Evolutionary conservation across 306 rosid genomes (phyloP), one percentile per base, ranked within the genome.

Genomic region (Aeschynomene evenia): DNA sequence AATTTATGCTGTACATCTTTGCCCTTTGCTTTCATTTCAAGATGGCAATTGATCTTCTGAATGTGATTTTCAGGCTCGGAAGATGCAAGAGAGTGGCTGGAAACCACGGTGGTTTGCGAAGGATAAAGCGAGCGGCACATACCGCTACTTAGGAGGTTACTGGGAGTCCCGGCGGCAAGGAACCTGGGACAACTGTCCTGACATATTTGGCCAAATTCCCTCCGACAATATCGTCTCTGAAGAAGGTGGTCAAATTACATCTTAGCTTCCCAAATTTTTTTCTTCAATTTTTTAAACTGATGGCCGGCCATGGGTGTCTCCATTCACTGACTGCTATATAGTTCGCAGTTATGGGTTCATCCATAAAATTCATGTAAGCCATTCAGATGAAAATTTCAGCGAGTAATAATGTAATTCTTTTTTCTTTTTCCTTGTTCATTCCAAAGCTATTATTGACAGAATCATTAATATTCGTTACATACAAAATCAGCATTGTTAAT

Each of bases 61-160:
- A 74, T 42, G 55, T 18, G 22, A 31, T 81, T n/a, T n/a, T 69
- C 82, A 95, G 99, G 97, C 99, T 26, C 85, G 97, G 72, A 87
- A 83, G 81, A 91, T 95, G 99, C 99, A 95, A 84, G 97, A 95
- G 75, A 79, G 91, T 16, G 99, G 99, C 42, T 95, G 99, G 99
- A 87, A 83, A 79, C 97, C 99, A 4, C 89, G 83, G 68, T 95
- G 99, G 99, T 95, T 95, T 72, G 79, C 85, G 0, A 83, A 75
- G 79, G 97, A 95, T 60, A 86, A 87, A 76, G 91, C 66, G 3
- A 89, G 80, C 7, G 99, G 92, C 46, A n/a, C 97, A 13, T 91
- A 91, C 79, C 84, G 82, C 53, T 95, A 89, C 19, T 7, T 72
- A 13, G 96, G 99, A 40, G 99, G 96, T 55, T 95, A 95, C 51